Base-by-base conservation (phyloP, 306 rosid genomes). In the Quercus cerris region DNA sequence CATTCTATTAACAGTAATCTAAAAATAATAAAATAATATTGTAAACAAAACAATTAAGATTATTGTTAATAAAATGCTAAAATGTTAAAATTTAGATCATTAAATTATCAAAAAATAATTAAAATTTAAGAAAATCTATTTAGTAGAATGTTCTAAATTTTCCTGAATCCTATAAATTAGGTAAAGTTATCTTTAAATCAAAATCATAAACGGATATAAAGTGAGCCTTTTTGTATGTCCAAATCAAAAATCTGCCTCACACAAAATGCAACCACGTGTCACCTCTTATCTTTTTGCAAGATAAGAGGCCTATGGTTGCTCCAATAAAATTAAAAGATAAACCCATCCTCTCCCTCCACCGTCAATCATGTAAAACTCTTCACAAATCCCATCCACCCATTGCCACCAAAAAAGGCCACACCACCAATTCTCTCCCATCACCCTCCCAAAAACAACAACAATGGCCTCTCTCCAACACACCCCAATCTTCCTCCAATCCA, bases 391-490 rank as follows among this genome's bases (percentile, higher is more conserved):
- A 27, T 28, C 78, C 86, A 58, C 52, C 77, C 62, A 56, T 56
- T 72, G 31, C 73, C 73, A 18, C 77, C 15, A 46, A 56, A 41
- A 38, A 8, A 7, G 41, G 41, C 41, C 41, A 6, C 41, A 35
- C 56, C 61, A 55, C 22, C 82, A 64, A 33, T 5, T 51, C 11
- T 25, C 56, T 56, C 25, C 19, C 73, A 19, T 70, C 12, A n/a
- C 71, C 18, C 18, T 20, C 44, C 33, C 14, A 18, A 46, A 44
- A 71, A 69, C 2, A 5, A 23, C 78, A 77, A 27, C 82, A 79
- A 95, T 95, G 99, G 97, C 97, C 57, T 71, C 94, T 11, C 85
- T 93, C 55, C 98, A 90, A 27, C 91, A 88, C 70, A 80, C 85
- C 78, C 77, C 87, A 74, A 82, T 91, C 73, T 84, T 91, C 31